Evolutionary conservation across 1,284 basidiomycete species (phyloP).

Genomic region (Tylopilus orsonianus): DNA sequence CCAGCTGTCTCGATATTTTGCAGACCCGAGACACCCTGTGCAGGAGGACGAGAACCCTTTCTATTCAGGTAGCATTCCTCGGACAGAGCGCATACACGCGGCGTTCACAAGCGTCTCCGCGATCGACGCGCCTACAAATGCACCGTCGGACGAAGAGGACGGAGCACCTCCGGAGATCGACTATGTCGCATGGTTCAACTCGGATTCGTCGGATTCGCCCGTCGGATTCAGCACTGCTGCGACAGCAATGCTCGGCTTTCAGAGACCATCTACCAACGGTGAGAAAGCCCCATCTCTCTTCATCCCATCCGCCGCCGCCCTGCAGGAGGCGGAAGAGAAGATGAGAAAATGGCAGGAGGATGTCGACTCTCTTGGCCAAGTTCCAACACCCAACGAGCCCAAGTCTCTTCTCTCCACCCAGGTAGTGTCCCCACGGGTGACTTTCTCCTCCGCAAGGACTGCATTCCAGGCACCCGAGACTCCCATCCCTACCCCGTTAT

Average conservation of each 20-base stretch:
- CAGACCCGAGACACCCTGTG: not conserved
- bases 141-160: constrained; percentile 37
- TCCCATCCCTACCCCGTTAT: constrained; percentile 32
- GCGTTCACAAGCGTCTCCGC: constrained; percentile 22
- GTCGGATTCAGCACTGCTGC: constrained; percentile 41
- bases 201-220: constrained; percentile 31
- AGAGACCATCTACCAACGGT: constrained; percentile 15
- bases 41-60: constrained; percentile 52
- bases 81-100: constrained; percentile 13
- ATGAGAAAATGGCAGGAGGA: constrained; percentile 56
- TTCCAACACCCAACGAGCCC: constrained; percentile 1
- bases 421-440: constrained; percentile 35
- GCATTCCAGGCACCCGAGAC: constrained; percentile 36
- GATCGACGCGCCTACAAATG: not conserved
- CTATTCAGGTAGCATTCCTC: constrained; percentile 19
- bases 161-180: constrained; percentile 45
- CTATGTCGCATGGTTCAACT: constrained; percentile 58
- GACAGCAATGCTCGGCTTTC: constrained; percentile 17
- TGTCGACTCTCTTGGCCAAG: constrained; percentile 28
- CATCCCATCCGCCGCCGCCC: constrained; percentile 55
- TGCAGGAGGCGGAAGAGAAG: constrained; percentile 55
- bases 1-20: constrained; percentile 43
- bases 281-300: constrained; percentile 36
- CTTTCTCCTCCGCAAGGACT: constrained; percentile 46
- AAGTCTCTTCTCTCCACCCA: constrained; percentile 12